Base-by-base conservation (phyloP, 2,329 filamentous ascomycete species). In the Plectosphaerella cucumerina region DNA sequence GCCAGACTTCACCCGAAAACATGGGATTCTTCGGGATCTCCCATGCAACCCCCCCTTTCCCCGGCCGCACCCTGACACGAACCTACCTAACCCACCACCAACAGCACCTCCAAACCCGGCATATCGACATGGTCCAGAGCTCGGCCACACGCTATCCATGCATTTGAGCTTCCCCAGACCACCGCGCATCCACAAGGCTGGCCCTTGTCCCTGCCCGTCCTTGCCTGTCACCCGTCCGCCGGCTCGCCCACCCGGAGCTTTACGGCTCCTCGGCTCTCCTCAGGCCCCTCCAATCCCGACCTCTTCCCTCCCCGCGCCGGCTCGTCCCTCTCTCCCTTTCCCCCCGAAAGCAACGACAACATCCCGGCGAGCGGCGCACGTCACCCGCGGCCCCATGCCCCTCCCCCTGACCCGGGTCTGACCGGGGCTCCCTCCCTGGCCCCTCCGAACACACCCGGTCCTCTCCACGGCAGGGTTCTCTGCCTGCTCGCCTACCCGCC, bases 201-300 rank as follows among this genome's bases (percentile, higher is more conserved):
- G 17, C 14, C 44, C 44, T 31, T 26, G 12, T n/a, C 8, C 35
- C 8, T n/a, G 35, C 35, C 17, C 35, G 8, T 9, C 8, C n/a
- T n/a, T n/a, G 39, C 39, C 39, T 12, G 17, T 17, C 39, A 17
- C 17, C 15, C 39, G 34, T 31, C 52, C 26, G 26, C 50, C 47
- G n/a, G n/a, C n/a, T n/a, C n/a, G n/a, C 50, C 15, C 23, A 35
- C 41, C 54, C 54, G 54, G 54, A 55, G 53, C 48, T 51, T 56
- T 53, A 56, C 54, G 54, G 54, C 54, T 48, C 50, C 43, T 56
- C 54, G 53, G 54, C 49, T 49, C 48, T 44, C 34, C 31, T 26
- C 44, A 47, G 50, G 54, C 52, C 54, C 54, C 43, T 45, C 52
- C 50, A 54, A 52, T 52, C 52, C 54, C 54, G 50, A 50, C 47